A percentile compares a stretch with the other conserved stretches of the same genome.
Conservation (phyloP, 75 land plant genomes). For the Cupressus sempervirens region DNA sequence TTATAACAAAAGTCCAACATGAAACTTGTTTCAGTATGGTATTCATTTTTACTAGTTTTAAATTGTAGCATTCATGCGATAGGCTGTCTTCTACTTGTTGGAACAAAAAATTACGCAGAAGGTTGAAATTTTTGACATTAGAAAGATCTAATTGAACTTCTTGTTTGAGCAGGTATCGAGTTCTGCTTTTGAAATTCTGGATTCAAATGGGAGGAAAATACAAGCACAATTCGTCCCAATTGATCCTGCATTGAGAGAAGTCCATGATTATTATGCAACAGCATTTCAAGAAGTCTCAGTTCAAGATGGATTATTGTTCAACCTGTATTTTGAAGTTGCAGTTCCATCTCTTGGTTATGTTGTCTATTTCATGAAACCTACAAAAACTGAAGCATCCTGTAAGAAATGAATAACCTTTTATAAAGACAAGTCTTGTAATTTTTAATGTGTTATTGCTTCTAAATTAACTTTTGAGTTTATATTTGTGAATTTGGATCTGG, state of each 20-base stretch:
- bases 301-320: slow-evolving; percentile 29
- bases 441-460: neutral
- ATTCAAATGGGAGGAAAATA: slow-evolving; percentile 63
- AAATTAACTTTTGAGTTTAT: neutral
- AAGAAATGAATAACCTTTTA: neutral
- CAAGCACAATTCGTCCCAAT: slow-evolving; percentile 78
- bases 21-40: neutral
- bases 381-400: slow-evolving; percentile 1
- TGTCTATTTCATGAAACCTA: slow-evolving; percentile 13
- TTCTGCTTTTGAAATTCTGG: slow-evolving; percentile 51
- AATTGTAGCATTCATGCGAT: neutral
- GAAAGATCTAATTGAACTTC: neutral
- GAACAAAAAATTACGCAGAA: neutral
- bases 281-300: slow-evolving; percentile 42
- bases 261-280: slow-evolving; percentile 36
- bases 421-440: neutral
- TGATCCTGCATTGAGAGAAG: slow-evolving; percentile 23
- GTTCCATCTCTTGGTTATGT: slow-evolving; percentile 69
- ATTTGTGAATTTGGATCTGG: neutral
- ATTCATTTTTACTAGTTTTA: neutral
- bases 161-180: slow-evolving; percentile 45
- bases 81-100: neutral
- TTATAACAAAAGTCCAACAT: neutral
- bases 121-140: neutral
- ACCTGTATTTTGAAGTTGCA: slow-evolving; percentile 69